Evolutionary conservation across 345 rosid species (phyloP).

Genomic region (Corymbia maculata): DNA sequence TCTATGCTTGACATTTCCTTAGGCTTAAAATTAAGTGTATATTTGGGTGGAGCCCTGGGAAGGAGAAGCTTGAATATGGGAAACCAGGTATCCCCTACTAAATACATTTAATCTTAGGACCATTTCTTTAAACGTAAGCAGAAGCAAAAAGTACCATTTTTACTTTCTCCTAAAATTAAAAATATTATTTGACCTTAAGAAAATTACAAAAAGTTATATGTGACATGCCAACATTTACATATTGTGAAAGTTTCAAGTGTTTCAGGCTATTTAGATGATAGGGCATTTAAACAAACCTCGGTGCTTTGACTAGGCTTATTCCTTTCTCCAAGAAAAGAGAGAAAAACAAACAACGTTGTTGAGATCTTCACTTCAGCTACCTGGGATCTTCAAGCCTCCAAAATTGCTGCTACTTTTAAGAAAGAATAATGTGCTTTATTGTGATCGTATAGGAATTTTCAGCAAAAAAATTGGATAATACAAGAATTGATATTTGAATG

Average conservation of each 20-base stretch:
- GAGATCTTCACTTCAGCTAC: not conserved
- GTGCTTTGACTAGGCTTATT: not conserved
- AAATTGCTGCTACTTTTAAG: not conserved
- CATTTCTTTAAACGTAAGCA: not conserved
- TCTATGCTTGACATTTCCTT: not conserved
- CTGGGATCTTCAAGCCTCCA: not conserved
- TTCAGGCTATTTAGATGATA: not conserved
- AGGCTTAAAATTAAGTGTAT: not conserved
- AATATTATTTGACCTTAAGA: not conserved
- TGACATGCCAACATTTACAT: not conserved
- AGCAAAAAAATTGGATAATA: not conserved
- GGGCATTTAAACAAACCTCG: not conserved
- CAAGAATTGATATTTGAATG: not conserved
- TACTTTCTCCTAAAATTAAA: not conserved
- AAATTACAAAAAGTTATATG: not conserved
- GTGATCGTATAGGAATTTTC: not conserved
- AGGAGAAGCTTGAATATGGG: slow-evolving; percentile 92
- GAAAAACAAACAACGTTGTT: not conserved
- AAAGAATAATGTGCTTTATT: not conserved
- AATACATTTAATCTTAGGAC: not conserved
- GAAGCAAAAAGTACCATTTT: not conserved
- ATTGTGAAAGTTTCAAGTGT: not conserved
- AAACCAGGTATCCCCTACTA: slow-evolving; percentile 45
- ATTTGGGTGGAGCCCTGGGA: slow-evolving; percentile 95
- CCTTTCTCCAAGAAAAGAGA: not conserved